Conservation (phyloP, 2,329 filamentous ascomycete genomes). For the Apiospora aurea region DNA sequence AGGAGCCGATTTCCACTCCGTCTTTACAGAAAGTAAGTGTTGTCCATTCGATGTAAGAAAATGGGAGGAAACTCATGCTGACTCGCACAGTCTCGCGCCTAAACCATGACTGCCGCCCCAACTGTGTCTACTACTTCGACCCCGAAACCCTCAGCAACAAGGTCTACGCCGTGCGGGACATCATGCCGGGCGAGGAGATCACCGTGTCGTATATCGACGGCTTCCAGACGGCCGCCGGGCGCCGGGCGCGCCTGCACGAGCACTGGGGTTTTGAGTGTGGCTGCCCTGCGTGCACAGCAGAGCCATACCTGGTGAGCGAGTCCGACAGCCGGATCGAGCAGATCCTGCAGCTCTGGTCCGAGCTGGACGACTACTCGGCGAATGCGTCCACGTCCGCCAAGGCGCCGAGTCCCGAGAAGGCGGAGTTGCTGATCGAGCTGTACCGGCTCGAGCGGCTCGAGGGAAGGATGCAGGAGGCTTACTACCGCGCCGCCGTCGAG, state of each 20-base stretch:
- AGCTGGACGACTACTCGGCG: constrained; percentile 45
- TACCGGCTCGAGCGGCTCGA: constrained; percentile 45
- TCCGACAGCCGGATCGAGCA: constrained; percentile 45
- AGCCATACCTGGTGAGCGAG: constrained; percentile 36
- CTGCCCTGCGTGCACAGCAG: constrained; percentile 45
- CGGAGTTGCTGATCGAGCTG: constrained; percentile 46
- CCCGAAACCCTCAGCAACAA: constrained; percentile 44
- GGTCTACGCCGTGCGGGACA: constrained; percentile 46
- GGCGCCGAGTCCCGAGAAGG: constrained; percentile 38
- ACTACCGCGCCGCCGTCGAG: constrained; percentile 49
- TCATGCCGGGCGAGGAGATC: constrained; percentile 49
- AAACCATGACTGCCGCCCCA: constrained; percentile 52
- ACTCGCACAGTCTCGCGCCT: constrained; percentile 43
- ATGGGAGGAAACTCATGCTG: background rate
- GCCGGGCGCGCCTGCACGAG: constrained; percentile 40
- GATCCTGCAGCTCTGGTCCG: constrained; percentile 41
- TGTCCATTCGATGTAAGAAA: background rate
- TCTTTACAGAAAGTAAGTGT: constrained; percentile 41
- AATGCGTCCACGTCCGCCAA: constrained; percentile 35
- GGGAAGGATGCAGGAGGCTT: constrained; percentile 43
- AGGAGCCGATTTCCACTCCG: constrained; percentile 39
- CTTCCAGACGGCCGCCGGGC: constrained; percentile 41
- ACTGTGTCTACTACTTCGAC: constrained; percentile 48
- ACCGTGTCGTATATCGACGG: constrained; percentile 50
- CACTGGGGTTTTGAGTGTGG: constrained; percentile 49